Percentiles rank a stretch among this genome's conserved stretches.
Evolutionary conservation across 2,329 filamentous ascomycete genomes (phyloP).

Genomic region (Juglanconis oblonga): DNA sequence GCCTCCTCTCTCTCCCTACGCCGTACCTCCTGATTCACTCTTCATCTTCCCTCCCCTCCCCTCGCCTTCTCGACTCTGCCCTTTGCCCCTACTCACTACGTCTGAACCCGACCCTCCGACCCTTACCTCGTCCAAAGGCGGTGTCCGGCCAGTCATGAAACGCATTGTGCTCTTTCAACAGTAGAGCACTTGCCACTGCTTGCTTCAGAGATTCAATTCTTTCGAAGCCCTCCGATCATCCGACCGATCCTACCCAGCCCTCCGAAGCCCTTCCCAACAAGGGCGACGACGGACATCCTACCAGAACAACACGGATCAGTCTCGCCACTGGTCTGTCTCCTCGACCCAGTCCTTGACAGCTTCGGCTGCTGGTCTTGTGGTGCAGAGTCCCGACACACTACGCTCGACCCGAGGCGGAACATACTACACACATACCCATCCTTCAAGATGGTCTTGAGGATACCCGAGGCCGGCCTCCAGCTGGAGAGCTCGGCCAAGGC

Average conservation of each 20-base stretch:
- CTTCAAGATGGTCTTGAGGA: conserved; percentile 40
- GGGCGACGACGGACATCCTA: neutral
- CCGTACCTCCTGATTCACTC: conserved; percentile 4
- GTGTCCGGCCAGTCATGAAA: conserved; percentile 16
- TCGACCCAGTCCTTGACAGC: conserved; percentile 18
- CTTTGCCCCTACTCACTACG: neutral
- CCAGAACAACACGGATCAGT: neutral
- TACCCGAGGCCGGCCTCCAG: conserved; percentile 56
- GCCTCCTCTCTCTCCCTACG: neutral
- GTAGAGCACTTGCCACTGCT: conserved; percentile 5
- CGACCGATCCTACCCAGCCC: neutral
- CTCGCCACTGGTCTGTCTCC: neutral
- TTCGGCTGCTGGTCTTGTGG: conserved; percentile 19
- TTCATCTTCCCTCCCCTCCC: neutral
- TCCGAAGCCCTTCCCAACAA: neutral
- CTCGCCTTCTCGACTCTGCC: neutral
- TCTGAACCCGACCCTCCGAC: neutral
- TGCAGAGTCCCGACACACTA: conserved; percentile 12
- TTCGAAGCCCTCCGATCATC: neutral
- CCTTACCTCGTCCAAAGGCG: neutral
- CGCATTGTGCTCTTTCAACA: conserved; percentile 9
- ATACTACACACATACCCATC: conserved; percentile 1
- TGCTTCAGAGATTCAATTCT: conserved; percentile 10
- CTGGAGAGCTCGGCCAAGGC: conserved; percentile 50
- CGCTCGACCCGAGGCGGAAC: conserved; percentile 10